Conservation (phyloP, 176 grass and related monocot genomes). For the Secale cereale region DNA sequence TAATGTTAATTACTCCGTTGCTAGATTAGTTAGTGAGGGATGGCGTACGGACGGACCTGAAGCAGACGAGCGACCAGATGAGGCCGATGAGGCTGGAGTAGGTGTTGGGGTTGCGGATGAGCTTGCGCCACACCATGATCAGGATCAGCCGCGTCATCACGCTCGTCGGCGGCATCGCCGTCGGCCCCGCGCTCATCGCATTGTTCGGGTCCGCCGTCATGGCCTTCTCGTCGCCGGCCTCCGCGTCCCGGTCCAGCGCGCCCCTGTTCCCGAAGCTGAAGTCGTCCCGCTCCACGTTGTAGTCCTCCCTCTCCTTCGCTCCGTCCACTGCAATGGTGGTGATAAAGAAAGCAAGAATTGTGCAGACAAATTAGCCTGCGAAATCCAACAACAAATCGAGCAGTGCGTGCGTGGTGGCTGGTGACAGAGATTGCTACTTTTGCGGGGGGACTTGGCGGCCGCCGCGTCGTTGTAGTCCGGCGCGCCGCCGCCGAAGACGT, state of each 20-base stretch:
- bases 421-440: conserved; percentile 41
- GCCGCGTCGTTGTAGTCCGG: conserved; percentile 74
- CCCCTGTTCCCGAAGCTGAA: conserved; percentile 90
- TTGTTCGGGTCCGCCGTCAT: conserved; percentile 13
- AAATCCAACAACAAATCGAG: not conserved
- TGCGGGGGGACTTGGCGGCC: conserved; percentile 69
- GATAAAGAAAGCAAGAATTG: not conserved
- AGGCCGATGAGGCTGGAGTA: conserved; percentile 98
- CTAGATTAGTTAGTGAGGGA: too few relatives aligned
- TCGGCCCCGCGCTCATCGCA: conserved; percentile 8
- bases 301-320: conserved; percentile 50
- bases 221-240: conserved; percentile 70
- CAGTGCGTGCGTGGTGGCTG: not conserved
- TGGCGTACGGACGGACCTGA: conserved; percentile 56
- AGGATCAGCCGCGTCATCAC: conserved; percentile 97
- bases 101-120: conserved; percentile 99
- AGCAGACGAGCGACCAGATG: conserved; percentile 96
- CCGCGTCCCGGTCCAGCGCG: conserved; percentile 48
- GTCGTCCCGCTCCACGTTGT: conserved; percentile 62
- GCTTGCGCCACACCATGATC: conserved; percentile 99
- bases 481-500: conserved; percentile 81
- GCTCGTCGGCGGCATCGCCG: conserved; percentile 94
- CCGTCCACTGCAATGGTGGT: conserved; percentile 50
- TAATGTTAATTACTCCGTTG: too few relatives aligned
- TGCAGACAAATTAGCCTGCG: not conserved